phyloP scores from a whole-genome alignment of 2,329 filamentous ascomycete genomes.

The Venturia asperata region DNA sequence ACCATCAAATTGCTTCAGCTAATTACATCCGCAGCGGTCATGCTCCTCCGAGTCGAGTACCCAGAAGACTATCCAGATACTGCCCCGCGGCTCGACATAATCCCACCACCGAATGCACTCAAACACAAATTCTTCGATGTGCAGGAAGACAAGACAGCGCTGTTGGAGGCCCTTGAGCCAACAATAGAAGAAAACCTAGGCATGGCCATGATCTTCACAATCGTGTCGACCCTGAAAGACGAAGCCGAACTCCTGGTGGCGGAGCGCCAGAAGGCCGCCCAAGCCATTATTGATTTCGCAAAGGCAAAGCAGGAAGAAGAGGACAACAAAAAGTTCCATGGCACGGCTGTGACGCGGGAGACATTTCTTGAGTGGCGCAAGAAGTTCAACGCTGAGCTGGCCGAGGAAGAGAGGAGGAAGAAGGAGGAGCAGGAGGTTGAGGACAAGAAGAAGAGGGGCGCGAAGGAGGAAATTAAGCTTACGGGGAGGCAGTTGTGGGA shows the following conservation, averaged over 20 bases:
- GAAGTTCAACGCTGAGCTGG: conserved; percentile 71
- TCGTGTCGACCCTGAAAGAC: conserved; percentile 83
- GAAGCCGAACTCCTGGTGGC: conserved; percentile 76
- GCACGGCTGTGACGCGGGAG: conserved; percentile 79
- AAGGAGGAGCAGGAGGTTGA: conserved; percentile 65
- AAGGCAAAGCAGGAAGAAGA: conserved; percentile 66
- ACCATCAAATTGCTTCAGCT: conserved; percentile 1
- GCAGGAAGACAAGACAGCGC: conserved; percentile 65
- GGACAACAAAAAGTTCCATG: conserved; percentile 95
- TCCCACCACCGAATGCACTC: conserved; percentile 61
- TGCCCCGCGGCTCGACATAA: conserved; percentile 73
- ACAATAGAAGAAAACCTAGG: conserved; percentile 88
- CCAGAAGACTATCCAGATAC: conserved; percentile 87
- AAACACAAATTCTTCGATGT: conserved; percentile 71
- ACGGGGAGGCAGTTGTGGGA: conserved; percentile 50
- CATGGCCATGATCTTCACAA: conserved; percentile 95
- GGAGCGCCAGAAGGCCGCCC: conserved; percentile 60
- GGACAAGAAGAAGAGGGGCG: conserved; percentile 45
- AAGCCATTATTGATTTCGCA: conserved; percentile 47
- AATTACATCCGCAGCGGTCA: conserved; percentile 43
- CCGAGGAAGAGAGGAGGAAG: conserved; percentile 54
- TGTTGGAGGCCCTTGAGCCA: conserved; percentile 64
- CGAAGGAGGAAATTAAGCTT: conserved; percentile 70
- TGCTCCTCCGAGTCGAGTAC: conserved; percentile 81
- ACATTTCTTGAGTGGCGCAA: conserved; percentile 78